Conservation (phyloP, 176 grass and related monocot species). For the Carex myosuroides region DNA sequence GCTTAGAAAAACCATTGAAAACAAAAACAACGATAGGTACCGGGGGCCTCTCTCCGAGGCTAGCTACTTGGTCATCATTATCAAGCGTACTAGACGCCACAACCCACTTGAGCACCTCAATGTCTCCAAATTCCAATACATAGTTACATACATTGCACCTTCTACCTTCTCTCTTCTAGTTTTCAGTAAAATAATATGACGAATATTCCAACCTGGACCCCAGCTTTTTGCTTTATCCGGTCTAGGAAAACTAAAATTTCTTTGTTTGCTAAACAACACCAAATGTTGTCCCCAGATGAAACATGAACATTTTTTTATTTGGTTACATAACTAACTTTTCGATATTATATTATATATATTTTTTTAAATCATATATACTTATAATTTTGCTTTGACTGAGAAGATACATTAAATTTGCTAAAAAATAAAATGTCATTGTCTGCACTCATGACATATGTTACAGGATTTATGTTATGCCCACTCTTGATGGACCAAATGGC, state of each 20-base stretch:
- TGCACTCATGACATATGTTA: no score
- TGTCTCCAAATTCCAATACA: not conserved
- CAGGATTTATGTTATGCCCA: no score
- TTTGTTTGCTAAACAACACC: not conserved
- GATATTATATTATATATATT: not conserved
- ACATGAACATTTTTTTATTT: not conserved
- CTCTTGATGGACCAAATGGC: no score
- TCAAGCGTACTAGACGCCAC: not conserved
- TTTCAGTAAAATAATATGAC: not conserved
- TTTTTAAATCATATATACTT: not conserved
- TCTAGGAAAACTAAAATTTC: not conserved
- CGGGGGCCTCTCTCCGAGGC: not conserved
- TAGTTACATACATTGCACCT: conserved; percentile 5
- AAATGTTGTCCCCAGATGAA: not conserved
- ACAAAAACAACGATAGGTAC: not conserved
- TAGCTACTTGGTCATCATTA: not conserved
- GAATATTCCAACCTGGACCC: not conserved
- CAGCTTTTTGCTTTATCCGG: not conserved
- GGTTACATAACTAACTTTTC: no score
- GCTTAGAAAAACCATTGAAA: not conserved
- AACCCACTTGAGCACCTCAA: not conserved
- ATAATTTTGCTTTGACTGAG: not conserved
- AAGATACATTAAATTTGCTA: not conserved
- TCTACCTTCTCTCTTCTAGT: not conserved
- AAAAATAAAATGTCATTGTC: no score